A percentile compares a stretch with the other conserved stretches of the same genome.
Evolutionary conservation across 1,284 basidiomycete species (phyloP).

Genomic region (Naganishia albida): DNA sequence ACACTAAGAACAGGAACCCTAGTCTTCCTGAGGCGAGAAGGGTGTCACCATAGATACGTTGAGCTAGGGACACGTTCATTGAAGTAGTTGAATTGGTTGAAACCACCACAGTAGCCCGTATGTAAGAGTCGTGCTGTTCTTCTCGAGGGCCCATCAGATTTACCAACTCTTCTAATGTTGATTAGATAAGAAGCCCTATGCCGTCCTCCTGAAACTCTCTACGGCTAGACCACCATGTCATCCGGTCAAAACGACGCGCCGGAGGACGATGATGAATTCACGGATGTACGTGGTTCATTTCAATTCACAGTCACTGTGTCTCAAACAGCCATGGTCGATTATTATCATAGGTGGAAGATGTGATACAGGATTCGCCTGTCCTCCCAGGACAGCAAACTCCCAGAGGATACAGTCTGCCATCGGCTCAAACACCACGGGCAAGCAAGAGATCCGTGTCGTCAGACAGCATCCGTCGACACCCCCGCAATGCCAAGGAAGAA

Average conservation of each 20-base stretch:
- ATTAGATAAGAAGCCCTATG: no score
- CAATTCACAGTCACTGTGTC: neutral
- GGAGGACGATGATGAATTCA: constrained; percentile 21
- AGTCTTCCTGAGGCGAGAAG: no score
- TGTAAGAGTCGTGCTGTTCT: no score
- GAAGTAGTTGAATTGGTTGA: no score
- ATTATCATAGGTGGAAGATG: constrained; percentile 9
- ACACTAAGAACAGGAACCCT: no score
- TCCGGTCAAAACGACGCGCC: neutral
- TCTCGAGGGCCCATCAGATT: no score
- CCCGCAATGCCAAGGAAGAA: constrained; percentile 11
- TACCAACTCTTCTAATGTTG: no score
- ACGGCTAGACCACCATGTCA: neutral
- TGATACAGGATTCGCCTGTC: neutral
- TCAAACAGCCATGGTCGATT: neutral
- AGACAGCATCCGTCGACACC: constrained; percentile 8
- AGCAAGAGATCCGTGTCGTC: constrained; percentile 3
- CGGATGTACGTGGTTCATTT: constrained; percentile 4
- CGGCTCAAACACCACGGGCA: constrained; percentile 2
- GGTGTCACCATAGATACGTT: no score
- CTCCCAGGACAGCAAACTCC: constrained; percentile 19
- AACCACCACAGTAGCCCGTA: no score
- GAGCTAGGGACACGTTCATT: no score
- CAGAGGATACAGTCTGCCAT: neutral
- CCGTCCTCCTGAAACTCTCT: no score